A percentile compares a stretch with the other conserved stretches of the same genome.
These are phyloP conservation scores for Ensete ventricosum DNA, from an alignment of 176 grass and related monocot species.

Conservation along the genomic window DNA sequence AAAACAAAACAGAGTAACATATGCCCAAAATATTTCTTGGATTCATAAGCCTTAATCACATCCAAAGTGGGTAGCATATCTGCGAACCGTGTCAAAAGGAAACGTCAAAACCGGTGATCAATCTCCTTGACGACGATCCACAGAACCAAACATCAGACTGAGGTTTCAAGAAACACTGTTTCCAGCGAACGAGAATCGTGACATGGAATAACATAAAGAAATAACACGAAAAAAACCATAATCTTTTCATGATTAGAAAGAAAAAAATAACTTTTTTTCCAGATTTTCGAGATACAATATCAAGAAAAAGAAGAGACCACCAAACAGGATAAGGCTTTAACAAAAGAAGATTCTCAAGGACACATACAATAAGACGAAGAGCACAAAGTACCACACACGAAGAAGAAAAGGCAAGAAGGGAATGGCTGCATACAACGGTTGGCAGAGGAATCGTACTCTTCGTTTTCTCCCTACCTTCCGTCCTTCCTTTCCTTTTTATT, in stretches of 20 bases:
- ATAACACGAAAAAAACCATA: not conserved
- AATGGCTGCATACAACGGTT: not conserved
- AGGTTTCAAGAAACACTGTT: too few relatives aligned
- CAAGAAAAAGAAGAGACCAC: not conserved
- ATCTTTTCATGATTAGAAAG: not conserved
- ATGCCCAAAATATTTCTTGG: not conserved
- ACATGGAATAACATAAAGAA: not conserved
- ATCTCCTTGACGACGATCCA: not conserved
- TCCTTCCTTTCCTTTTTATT: not conserved
- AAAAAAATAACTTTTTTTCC: not conserved
- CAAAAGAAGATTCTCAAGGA: not conserved
- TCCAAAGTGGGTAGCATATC: not conserved
- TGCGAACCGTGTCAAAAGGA: not conserved
- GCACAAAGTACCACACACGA: not conserved
- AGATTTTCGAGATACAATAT: not conserved
- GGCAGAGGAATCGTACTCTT: not conserved
- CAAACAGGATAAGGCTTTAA: not conserved
- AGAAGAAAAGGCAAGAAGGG: not conserved
- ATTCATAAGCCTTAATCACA: not conserved
- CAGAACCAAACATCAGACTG: not conserved
- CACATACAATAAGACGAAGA: not conserved
- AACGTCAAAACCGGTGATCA: not conserved
- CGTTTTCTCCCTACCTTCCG: too few relatives aligned
- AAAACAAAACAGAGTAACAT: not conserved
- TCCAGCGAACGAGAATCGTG: too few relatives aligned